Base-by-base conservation (phyloP, 2,329 filamentous ascomycete genomes). In the Ophidiomyces ophidiicola region DNA sequence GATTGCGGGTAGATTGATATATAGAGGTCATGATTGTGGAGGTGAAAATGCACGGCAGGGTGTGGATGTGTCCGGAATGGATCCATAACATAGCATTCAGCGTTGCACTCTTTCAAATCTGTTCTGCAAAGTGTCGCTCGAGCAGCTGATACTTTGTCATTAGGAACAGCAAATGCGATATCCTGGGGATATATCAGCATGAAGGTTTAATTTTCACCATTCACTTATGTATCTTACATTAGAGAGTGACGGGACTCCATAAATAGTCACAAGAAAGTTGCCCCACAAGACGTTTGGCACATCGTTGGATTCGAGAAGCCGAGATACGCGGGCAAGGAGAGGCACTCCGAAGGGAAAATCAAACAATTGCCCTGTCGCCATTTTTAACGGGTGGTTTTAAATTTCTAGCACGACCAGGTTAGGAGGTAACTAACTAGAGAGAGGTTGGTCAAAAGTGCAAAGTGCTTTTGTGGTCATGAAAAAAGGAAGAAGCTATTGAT, bases 261-360 rank as follows among this genome's bases (percentile, higher is more conserved):
- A 54, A 24, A 53, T 41, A 19, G 50, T 53, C 28, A 55, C 42
- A 31, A 55, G 45, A 43, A 48, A 54, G 39, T 55, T 53, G n/a
- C 50, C 54, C 50, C 48, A 53, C 3, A 55, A 47, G 25, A 53
- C 26, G 43, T 52, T 53, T 1, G 53, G 49, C 12, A 55, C 39
- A 31, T 33, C 33, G 40, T 24, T 39, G 4, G 17, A 25, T 24
- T 43, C 31, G n/a, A 55, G 47, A 33, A 50, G 44, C 23, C 29
- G 39, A 32, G 49, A 50, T n/a, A n/a, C n/a, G n/a, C n/a, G n/a
- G n/a, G n/a, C n/a, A n/a, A n/a, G n/a, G n/a, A n/a, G n/a, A n/a
- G n/a, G n/a, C n/a, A n/a, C n/a, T n/a, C n/a, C n/a, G n/a, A n/a
- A n/a, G n/a, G n/a, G n/a, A n/a, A n/a, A n/a, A n/a, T n/a, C n/a